Conservation (phyloP, 345 rosid genomes). For the Clausena lansium region DNA sequence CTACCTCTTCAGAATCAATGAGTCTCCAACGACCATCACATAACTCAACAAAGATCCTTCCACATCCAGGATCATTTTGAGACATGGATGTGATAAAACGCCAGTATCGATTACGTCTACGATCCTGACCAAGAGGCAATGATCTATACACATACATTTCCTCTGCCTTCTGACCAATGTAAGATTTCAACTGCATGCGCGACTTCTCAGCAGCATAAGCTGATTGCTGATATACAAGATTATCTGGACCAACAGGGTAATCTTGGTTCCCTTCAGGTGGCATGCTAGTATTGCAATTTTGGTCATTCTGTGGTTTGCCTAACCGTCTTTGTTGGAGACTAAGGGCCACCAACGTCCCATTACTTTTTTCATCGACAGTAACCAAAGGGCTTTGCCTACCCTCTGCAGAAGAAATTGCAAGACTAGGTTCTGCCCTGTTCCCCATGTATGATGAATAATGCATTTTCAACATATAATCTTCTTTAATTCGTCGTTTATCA, state of each 20-base stretch:
- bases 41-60: conserved; percentile 80
- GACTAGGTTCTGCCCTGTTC: conserved; percentile 45
- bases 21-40: conserved; percentile 76
- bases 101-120: conserved; percentile 90
- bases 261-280: conserved; percentile 60
- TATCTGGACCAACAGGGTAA: conserved; percentile 46
- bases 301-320: conserved; percentile 36
- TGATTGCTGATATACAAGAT: conserved; percentile 50
- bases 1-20: conserved; percentile 79
- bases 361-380: conserved; percentile 31
- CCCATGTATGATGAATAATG: conserved; percentile 43
- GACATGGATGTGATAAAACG: conserved; percentile 73
- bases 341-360: conserved; percentile 25
- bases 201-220: conserved; percentile 68
- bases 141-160: conserved; percentile 72
- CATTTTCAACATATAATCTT: conserved; percentile 55
- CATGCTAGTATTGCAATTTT: conserved; percentile 26
- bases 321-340: conserved; percentile 42
- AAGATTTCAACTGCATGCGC: conserved; percentile 67
- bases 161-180: conserved; percentile 79
- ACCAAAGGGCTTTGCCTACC: conserved; percentile 47
- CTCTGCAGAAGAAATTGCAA: conserved; percentile 33
- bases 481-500: conserved; percentile 76
- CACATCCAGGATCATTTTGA: conserved; percentile 76
- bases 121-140: conserved; percentile 87